Percentiles rank a stretch among this genome's conserved stretches.
These are phyloP conservation scores for Halenospora varia DNA, from an alignment of 495 filamentous ascomycete species.

Conservation along the genomic window DNA sequence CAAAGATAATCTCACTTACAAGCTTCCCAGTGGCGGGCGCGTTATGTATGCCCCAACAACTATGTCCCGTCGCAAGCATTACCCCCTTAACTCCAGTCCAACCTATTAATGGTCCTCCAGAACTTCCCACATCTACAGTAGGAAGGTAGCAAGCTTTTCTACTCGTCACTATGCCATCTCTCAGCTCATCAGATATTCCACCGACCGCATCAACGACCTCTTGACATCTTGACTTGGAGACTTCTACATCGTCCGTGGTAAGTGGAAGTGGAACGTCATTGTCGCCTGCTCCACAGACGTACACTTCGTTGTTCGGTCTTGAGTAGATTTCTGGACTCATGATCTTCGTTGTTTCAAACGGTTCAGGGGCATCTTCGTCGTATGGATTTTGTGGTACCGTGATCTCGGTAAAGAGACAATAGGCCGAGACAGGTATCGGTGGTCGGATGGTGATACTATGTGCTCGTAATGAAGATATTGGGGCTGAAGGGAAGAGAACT, in stretches of 20 bases:
- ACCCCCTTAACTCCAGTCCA: slow-evolving; percentile 68
- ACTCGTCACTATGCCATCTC: slow-evolving; percentile 67
- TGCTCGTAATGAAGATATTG: slow-evolving; percentile 74
- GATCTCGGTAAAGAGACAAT: slow-evolving; percentile 88
- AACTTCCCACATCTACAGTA: slow-evolving; percentile 49
- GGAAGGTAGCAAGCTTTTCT: slow-evolving; percentile 93
- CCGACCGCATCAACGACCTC: slow-evolving; percentile 82
- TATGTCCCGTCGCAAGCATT: slow-evolving; percentile 87
- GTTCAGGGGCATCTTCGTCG: slow-evolving; percentile 32
- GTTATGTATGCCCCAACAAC: slow-evolving; percentile 98
- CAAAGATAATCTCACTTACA: slow-evolving; percentile 79
- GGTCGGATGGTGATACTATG: slow-evolving; percentile 83
- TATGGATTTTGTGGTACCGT: slow-evolving; percentile 34
- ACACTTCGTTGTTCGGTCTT: slow-evolving; percentile 83
- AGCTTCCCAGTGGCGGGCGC: slow-evolving; percentile 84
- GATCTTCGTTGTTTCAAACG: slow-evolving; percentile 4
- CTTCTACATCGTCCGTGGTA: slow-evolving; percentile 71
- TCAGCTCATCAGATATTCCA: slow-evolving; percentile 71
- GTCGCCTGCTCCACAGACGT: slow-evolving; percentile 88
- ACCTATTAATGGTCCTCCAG: slow-evolving; percentile 71
- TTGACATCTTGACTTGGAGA: slow-evolving; percentile 73
- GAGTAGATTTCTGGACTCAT: slow-evolving; percentile 80
- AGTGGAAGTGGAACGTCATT: slow-evolving; percentile 66
- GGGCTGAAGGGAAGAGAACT: slow-evolving; percentile 63
- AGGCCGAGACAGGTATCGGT: slow-evolving; percentile 63